Base-by-base conservation (phyloP, 2,329 filamentous ascomycete species). In the Colletotrichum nymphaeae region DNA sequence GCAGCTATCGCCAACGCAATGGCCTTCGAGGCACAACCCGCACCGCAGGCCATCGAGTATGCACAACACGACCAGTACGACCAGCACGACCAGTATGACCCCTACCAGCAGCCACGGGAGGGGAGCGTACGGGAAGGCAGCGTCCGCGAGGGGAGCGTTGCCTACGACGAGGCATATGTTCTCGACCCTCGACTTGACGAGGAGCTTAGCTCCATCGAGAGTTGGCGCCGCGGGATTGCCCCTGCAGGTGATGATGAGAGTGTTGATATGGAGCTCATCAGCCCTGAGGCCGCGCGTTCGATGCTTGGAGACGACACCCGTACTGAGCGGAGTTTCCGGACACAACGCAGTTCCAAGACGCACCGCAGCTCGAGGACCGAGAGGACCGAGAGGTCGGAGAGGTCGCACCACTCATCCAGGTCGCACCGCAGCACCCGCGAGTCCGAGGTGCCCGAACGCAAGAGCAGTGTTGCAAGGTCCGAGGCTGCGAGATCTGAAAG, bases 151-250 rank as follows among this genome's bases (percentile, higher is more conserved):
- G 42, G 42, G 9, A 49, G 19, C 62, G 77, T 77, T 1, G 81
- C 82, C 56, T 83, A 86, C 55, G 88, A 91, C 63, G 89, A 91
- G 78, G 88, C 89, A 0, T 81, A 90, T n/a, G 83, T 90, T 2
- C 77, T 90, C 16, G 70, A 73, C 14, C 67, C 69, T 19, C 70
- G 70, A 3, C 67, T 73, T 16, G 87, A 90, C 71, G 88, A 90
- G 72, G 88, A 90, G 76, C 80, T 91, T 24, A 90, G 88, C 82
- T 84, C 84, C 24, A 91, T 91, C 59, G 89, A 91, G 78, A 84
- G 82, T 0, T 91, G 89, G 89, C 84, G 88, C 8, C 83, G 89
- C n/a, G 89, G 89, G 32, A 90, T 91, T 75, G 77, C 83, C 69
- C 83, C 86, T 0, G 83, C 80, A 35, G 86, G 84, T 63, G 86